Evolutionary conservation across 23 red algal species (phyloP).

Genomic region (Gracilaria domingensis): DNA sequence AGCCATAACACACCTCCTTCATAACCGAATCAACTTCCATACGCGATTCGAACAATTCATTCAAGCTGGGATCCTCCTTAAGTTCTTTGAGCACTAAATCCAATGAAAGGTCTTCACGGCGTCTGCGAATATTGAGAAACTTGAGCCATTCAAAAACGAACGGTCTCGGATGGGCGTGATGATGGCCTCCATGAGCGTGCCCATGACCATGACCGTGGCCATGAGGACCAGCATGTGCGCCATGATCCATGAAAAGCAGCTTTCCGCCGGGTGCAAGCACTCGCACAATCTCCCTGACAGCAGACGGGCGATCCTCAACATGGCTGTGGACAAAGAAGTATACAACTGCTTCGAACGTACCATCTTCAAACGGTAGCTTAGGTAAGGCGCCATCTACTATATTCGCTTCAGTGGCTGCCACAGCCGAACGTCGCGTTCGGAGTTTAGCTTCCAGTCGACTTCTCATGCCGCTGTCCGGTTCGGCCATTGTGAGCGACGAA

Average conservation of each 20-base stretch:
- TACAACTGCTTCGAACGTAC: constrained; percentile 51
- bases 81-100: constrained; percentile 41
- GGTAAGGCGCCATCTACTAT: constrained; percentile 48
- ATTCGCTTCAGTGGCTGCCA: not conserved
- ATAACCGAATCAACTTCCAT: constrained; percentile 35
- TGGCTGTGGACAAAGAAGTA: constrained; percentile 59
- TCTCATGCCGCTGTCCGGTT: constrained; percentile 63
- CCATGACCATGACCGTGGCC: not conserved
- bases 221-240: constrained; percentile 3
- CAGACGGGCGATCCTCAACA: constrained; percentile 23
- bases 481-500: constrained; percentile 31
- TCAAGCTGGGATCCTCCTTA: constrained; percentile 6
- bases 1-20: constrained; percentile 35
- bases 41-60: constrained; percentile 29
- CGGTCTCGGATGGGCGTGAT: not conserved
- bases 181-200: not conserved
- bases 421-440: not conserved
- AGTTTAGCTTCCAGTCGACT: constrained; percentile 39
- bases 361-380: constrained; percentile 47
- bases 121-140: not conserved
- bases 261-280: constrained; percentile 42
- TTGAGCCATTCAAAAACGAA: constrained; percentile 48
- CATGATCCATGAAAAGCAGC: constrained; percentile 60
- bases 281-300: constrained; percentile 43
- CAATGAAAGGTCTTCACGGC: constrained; percentile 6